Percentiles rank a stretch among this genome's conserved stretches.
These are phyloP conservation scores for Rhexocercosporidium sp. DNA, from an alignment of 2,329 filamentous ascomycete species.

Conservation along the genomic window DNA sequence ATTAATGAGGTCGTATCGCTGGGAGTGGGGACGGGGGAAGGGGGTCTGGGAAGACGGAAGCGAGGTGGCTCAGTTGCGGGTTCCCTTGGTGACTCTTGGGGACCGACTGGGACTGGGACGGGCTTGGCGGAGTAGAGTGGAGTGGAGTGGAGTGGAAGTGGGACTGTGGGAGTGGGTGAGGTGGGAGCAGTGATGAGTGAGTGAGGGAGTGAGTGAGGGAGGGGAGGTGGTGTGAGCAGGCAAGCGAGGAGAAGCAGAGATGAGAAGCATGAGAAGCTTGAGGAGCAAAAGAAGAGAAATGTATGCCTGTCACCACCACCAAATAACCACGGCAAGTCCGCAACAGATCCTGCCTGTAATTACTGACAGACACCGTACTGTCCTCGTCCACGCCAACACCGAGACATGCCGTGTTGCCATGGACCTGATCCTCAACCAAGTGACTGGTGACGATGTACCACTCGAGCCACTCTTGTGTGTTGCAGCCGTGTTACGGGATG, in stretches of 20 bases:
- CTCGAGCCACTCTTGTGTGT: not conserved
- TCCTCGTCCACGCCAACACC: too few species aligned
- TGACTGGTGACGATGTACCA: not conserved
- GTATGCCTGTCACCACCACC: too few species aligned
- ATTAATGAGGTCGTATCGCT: too few species aligned
- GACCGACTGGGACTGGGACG: not conserved
- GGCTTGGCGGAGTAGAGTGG: not conserved
- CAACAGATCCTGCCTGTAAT: not conserved
- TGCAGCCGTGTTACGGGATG: not conserved
- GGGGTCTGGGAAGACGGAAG: slow-evolving; percentile 2
- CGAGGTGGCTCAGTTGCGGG: not conserved
- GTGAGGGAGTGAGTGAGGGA: too few species aligned
- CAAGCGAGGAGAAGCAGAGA: too few species aligned
- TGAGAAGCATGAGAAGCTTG: too few species aligned
- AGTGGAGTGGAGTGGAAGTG: too few species aligned
- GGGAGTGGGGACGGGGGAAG: not conserved
- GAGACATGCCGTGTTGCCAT: not conserved
- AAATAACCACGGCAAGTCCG: not conserved
- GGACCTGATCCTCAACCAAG: not conserved
- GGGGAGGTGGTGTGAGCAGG: too few species aligned
- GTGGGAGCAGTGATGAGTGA: too few species aligned
- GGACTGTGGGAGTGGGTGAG: too few species aligned
- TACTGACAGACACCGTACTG: too few species aligned
- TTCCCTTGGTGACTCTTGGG: not conserved
- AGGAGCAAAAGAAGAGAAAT: too few species aligned